Percentiles rank a stretch among this genome's conserved stretches.
These are phyloP conservation scores for Cryptococcus deneoformans DNA, from an alignment of 1,284 basidiomycete species.

Conservation along the genomic window DNA sequence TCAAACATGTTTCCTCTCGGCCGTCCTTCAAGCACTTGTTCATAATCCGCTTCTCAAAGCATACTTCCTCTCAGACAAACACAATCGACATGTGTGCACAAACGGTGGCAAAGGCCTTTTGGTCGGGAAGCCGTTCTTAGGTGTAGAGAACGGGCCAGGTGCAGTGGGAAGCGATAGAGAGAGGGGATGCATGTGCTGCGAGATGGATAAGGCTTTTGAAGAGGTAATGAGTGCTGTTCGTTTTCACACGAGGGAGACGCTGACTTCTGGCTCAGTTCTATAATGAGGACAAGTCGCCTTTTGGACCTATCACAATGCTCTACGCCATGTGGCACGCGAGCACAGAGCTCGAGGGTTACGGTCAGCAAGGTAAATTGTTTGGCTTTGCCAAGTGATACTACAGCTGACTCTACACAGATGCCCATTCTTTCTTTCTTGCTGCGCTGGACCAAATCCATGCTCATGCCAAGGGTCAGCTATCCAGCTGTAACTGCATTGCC, in stretches of 20 bases:
- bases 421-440: conserved; percentile 66
- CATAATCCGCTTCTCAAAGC: conserved; percentile 89
- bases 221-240: conserved; percentile 57
- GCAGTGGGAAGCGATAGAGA: conserved; percentile 33
- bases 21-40: conserved; percentile 86
- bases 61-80: conserved; percentile 77
- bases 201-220: conserved; percentile 87
- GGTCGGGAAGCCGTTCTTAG: conserved; percentile 33
- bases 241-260: neutral
- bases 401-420: conserved; percentile 23
- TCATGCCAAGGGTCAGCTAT: conserved; percentile 61
- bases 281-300: conserved; percentile 64
- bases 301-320: conserved; percentile 80
- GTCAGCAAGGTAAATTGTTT: conserved; percentile 67
- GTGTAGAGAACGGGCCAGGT: conserved; percentile 14
- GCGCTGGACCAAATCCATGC: conserved; percentile 78
- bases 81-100: conserved; percentile 43
- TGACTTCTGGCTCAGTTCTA: conserved; percentile 58
- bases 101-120: conserved; percentile 31
- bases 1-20: conserved; percentile 93
- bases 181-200: conserved; percentile 83
- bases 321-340: conserved; percentile 83
- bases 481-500: conserved; percentile 79
- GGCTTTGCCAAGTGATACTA: neutral
- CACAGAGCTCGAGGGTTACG: conserved; percentile 79